These are phyloP conservation scores for Leccinum imitatum DNA, from an alignment of 768 basidiomycete species.

Conservation along the genomic window DNA sequence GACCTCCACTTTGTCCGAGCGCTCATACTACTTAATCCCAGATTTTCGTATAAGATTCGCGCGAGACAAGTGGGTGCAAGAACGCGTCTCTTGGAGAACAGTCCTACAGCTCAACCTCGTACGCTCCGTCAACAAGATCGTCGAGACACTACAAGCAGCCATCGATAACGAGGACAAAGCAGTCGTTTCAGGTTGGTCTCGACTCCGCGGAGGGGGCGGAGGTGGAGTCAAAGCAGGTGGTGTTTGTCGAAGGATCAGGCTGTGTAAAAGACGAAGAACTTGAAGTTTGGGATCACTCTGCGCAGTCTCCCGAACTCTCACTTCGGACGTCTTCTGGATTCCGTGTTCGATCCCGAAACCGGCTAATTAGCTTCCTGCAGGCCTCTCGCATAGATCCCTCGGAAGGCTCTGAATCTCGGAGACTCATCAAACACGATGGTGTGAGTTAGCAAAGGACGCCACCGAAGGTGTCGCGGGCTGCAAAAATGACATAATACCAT, in stretches of 20 bases:
- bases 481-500: too few species aligned
- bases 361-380: too few species aligned
- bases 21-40: conserved; percentile 28
- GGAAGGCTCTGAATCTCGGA: too few species aligned
- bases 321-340: conserved; percentile 17
- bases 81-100: conserved; percentile 72
- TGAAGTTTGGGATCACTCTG: conserved; percentile 22
- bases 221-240: too few species aligned
- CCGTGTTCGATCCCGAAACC: too few species aligned
- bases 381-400: too few species aligned
- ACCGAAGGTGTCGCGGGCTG: too few species aligned
- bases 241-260: too few species aligned
- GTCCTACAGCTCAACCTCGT: conserved; percentile 82
- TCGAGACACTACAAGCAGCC: conserved; percentile 58
- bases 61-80: conserved; percentile 57
- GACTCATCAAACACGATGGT: too few species aligned
- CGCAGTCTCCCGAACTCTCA: conserved; percentile 44
- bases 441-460: too few species aligned
- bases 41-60: conserved; percentile 76
- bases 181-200: too few species aligned
- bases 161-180: conserved; percentile 39
- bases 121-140: conserved; percentile 64
- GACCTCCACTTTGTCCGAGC: background rate
- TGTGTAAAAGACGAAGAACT: conserved; percentile 37
- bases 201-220: too few species aligned